Evolutionary conservation across 2,329 filamentous ascomycete species (phyloP).

Genomic region (Ceratocystis papillata): DNA sequence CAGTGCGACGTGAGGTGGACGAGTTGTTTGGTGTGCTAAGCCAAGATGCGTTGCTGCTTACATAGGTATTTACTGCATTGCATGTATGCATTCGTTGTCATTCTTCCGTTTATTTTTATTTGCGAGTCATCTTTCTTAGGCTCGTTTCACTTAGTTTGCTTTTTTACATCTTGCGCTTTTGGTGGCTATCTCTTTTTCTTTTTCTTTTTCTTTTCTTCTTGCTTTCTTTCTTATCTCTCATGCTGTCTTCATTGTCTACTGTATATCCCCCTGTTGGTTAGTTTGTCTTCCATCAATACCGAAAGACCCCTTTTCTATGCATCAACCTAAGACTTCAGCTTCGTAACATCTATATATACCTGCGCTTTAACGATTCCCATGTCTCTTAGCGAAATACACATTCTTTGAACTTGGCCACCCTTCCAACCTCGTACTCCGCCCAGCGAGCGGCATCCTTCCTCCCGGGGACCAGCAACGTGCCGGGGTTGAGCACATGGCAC

Average conservation of each 20-base stretch:
- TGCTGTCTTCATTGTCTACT: neutral
- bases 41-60: conserved; percentile 47
- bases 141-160: neutral
- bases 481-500: conserved; percentile 91
- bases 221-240: neutral
- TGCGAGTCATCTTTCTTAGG: neutral
- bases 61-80: conserved; percentile 32
- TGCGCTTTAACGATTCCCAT: neutral
- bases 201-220: neutral
- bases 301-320: neutral
- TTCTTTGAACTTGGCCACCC: conserved; percentile 52
- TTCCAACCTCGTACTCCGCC: conserved; percentile 73
- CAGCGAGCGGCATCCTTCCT: conserved; percentile 62
- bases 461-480: conserved; percentile 59
- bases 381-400: conserved; percentile 40
- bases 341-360: neutral
- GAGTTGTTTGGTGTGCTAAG: conserved; percentile 52
- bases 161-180: neutral
- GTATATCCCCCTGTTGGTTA: conserved; percentile 7
- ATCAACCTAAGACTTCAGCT: neutral
- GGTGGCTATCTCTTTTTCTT: neutral
- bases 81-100: neutral
- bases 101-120: neutral
- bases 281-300: neutral
- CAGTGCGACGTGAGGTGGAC: conserved; percentile 51